Base-by-base conservation (phyloP, 2,329 filamentous ascomycete species). In the Stagonosporopsis rhizophila region DNA sequence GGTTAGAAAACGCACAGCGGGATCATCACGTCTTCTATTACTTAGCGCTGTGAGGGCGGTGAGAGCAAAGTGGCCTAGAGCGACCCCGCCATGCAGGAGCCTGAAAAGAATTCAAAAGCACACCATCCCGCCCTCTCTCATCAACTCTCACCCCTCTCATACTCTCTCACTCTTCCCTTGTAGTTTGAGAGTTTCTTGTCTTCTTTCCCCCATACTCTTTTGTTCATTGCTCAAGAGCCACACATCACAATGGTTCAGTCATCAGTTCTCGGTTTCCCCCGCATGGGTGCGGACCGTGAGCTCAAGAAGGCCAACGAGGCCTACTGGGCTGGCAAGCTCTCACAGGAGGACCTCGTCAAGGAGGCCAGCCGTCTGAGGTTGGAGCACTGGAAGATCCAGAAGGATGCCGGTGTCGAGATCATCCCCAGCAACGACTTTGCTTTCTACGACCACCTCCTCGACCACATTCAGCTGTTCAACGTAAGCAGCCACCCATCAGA, bases 401-500 rank as follows among this genome's bases (percentile, higher is more conserved):
- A 99, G 86, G 88, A 96, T 81, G 95, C 95, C 68, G 95, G 95
- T 76, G 93, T 98, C 80, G 91, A 97, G 77, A 85, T 95, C 82
- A 97, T 99, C 77, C 95, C 95, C 79, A 96, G 91, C 90, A 99
- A 99, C 80, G 95, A 99, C 87, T 99, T 99, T 77, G 92, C 95
- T 70, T 92, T 92, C 83, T 99, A 99, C 82, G 94, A 98, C 80
- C 94, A 98, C 78, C 91, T 98, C 75, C 89, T 98, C 64, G 89
- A 92, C 82, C 94, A 98, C 85, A 98, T 97, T 80, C 93, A 97
- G 85, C 89, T 96, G 81, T 97, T 97, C 79, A 92, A 91, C 79
- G 91, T 94, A 87, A 78, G 90, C 45, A 8, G 9, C 12, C 40
- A 82, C 37, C 54, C 38, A 17, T 46, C 47, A n/a, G 23, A 25